Evolutionary conservation across 2,329 filamentous ascomycete genomes (phyloP).

Genomic region (Fusarium illudens): DNA sequence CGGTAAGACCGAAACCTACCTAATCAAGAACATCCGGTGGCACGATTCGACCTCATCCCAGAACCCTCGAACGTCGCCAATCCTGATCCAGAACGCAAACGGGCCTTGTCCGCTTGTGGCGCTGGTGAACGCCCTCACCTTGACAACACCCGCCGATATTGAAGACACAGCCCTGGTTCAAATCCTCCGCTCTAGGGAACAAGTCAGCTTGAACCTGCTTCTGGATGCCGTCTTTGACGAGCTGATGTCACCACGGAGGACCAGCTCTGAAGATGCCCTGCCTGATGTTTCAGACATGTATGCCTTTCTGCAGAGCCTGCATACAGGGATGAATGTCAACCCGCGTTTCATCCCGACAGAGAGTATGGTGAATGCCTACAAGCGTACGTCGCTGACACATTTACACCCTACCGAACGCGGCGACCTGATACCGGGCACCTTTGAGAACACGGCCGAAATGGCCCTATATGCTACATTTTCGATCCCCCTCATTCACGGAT

Average conservation of each 20-base stretch:
- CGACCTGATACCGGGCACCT: constrained; percentile 70
- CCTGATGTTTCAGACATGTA: constrained; percentile 92
- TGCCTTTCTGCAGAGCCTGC: constrained; percentile 83
- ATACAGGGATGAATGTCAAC: constrained; percentile 98
- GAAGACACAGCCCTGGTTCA: constrained; percentile 77
- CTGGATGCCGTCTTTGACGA: constrained; percentile 94
- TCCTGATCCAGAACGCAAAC: constrained; percentile 92
- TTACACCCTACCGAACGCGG: constrained; percentile 60
- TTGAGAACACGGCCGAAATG: constrained; percentile 89
- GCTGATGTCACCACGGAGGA: constrained; percentile 79
- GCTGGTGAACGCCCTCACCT: constrained; percentile 87
- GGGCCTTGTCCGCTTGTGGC: constrained; percentile 94
- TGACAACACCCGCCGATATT: constrained; percentile 75
- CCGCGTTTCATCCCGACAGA: constrained; percentile 78
- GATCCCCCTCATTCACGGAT: constrained; percentile 90
- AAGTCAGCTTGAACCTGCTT: constrained; percentile 84
- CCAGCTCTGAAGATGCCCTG: constrained; percentile 68
- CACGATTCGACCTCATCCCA: constrained; percentile 68
- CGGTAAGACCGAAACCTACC: constrained; percentile 79
- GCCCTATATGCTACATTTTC: constrained; percentile 89
- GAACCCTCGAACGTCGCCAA: constrained; percentile 80
- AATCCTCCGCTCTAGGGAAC: constrained; percentile 80
- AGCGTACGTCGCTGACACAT: constrained; percentile 62
- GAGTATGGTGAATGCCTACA: constrained; percentile 57
- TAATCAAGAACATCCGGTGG: constrained; percentile 93